These are phyloP conservation scores for Brassica juncea DNA, from an alignment of 345 rosid species.

Conservation along the genomic window DNA sequence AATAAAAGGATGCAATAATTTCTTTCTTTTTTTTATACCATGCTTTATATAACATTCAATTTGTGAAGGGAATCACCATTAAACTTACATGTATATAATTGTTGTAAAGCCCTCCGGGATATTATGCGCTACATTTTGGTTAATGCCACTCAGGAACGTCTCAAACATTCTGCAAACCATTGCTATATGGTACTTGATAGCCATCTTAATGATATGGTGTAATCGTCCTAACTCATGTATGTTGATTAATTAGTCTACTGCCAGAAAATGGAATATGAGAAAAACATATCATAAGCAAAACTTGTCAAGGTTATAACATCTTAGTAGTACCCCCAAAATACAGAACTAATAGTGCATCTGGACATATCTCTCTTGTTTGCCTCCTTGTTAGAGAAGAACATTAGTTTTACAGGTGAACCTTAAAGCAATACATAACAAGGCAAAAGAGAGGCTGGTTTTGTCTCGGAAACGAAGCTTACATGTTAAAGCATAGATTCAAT, in stretches of 20 bases:
- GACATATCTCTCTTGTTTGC: constrained; percentile 16
- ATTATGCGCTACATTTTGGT: neutral
- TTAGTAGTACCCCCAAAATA: constrained; percentile 1
- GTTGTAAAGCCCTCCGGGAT: neutral
- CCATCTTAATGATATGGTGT: neutral
- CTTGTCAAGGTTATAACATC: constrained; percentile 13
- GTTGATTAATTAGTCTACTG: neutral
- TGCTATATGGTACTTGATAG: neutral
- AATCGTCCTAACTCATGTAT: neutral
- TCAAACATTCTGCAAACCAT: neutral
- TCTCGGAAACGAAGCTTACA: constrained; percentile 22
- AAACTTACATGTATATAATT: neutral
- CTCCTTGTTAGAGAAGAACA: constrained; percentile 18
- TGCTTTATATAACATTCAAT: constrained; percentile 10
- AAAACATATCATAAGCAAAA: neutral
- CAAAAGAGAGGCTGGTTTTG: constrained; percentile 11
- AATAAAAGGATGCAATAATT: constrained; percentile 18
- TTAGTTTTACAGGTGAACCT: constrained; percentile 27
- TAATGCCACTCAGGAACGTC: neutral
- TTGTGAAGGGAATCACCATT: neutral
- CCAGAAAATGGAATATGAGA: neutral
- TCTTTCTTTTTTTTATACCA: neutral
- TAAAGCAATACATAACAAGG: constrained; percentile 27
- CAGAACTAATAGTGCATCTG: constrained; percentile 26
- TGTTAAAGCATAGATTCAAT: constrained; percentile 21